phyloP scores from a whole-genome alignment of 306 rosid species.

The Sechiopsis laciniata region DNA sequence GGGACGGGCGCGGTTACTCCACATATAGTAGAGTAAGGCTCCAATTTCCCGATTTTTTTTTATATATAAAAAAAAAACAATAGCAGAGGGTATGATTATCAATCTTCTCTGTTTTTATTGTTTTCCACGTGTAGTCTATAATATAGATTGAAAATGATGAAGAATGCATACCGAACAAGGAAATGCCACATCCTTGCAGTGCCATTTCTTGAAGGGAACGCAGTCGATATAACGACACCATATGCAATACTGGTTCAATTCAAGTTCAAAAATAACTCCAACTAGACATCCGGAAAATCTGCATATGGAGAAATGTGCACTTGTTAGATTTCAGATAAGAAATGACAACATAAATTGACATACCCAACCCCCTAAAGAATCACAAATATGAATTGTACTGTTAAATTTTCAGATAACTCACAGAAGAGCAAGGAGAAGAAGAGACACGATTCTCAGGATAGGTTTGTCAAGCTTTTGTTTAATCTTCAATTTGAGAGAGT shows the following conservation, averaged over 20 bases:
- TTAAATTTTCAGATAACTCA: slow-evolving; percentile 32
- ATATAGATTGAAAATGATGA: not conserved
- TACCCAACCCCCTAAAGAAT: slow-evolving; percentile 16
- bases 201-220: slow-evolving; percentile 66
- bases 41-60: too few relatives aligned
- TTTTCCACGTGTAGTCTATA: not conserved
- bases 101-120: not conserved
- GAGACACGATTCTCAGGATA: slow-evolving; percentile 47
- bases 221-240: slow-evolving; percentile 79
- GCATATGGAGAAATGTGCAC: slow-evolving; percentile 34
- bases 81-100: not conserved
- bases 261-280: slow-evolving; percentile 52
- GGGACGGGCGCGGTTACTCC: too few relatives aligned
- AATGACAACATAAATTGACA: slow-evolving; percentile 19
- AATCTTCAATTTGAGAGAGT: slow-evolving; percentile 42
- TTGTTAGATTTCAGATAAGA: slow-evolving; percentile 29
- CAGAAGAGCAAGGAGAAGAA: slow-evolving; percentile 60
- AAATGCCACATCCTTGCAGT: slow-evolving; percentile 47
- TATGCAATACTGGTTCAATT: slow-evolving; percentile 69
- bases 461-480: slow-evolving; percentile 63
- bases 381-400: not conserved
- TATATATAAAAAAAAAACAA: not conserved
- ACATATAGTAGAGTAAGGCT: too few relatives aligned
- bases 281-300: slow-evolving; percentile 71
- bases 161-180: slow-evolving; percentile 62